Base-by-base conservation (phyloP, 2,329 filamentous ascomycete species). In the Aurifilum marmelostoma region DNA sequence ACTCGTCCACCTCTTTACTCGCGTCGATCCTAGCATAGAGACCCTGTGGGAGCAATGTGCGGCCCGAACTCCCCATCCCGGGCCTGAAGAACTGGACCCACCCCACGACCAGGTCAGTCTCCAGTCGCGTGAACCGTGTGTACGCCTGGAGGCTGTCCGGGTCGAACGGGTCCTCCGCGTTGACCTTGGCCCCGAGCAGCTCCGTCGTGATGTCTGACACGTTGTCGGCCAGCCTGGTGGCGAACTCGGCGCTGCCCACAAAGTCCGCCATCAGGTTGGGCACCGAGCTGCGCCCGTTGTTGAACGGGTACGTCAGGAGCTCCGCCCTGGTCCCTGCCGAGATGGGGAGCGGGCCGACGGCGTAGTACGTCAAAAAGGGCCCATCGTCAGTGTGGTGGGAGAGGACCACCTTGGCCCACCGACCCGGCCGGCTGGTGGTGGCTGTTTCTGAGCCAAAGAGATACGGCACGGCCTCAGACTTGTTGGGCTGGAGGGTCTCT, bases 291-390 rank as follows among this genome's bases (percentile, higher is more conserved):
- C 79, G 78, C 9, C 80, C 80, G 6, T 82, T 81, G 73, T 82
- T 83, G 75, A 80, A 82, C 24, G 78, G 75, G 72, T 82, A 83
- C 64, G 80, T 79, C 14, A 83, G 75, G 59, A 79, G 78, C 65
- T 79, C 72, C 34, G 82, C 74, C 21, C 72, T 79, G 6, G 82
- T 83, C 24, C 77, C 71, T 27, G 72, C 65, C 9, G 74, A 75
- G 3, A 84, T 76, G 1, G 84, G 84, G 3, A 86, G 77, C 2
- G 84, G 83, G 0, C 84, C 83, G 37, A 85, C 79, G 77, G 83
- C 82, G 71, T 82, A 84, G 71, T 85, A 83, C 67, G 83, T 80
- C 6, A 80, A 81, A 37, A 81, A 78, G 1, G 83, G 82, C 16
- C 80, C 77, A 4, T 73, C 71, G 60, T 80, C 81, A 0, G 80